Percentiles rank a stretch among this genome's conserved stretches.
phyloP scores from a whole-genome alignment of 176 grass and related monocot species.

The Musa itinerans region DNA sequence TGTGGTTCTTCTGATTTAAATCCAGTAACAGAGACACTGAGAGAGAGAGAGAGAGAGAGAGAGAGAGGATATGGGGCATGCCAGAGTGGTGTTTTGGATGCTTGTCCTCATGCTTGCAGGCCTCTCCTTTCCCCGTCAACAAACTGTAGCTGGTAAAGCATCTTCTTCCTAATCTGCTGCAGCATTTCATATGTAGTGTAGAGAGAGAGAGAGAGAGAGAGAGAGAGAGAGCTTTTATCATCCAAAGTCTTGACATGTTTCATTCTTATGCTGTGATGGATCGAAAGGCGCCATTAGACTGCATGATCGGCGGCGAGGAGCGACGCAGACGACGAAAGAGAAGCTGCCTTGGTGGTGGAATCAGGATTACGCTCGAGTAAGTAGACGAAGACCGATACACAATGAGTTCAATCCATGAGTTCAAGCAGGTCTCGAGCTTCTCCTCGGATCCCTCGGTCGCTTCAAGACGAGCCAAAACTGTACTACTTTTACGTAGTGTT shows the following conservation, averaged over 20 bases:
- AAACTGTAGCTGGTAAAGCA: conserved; percentile 32
- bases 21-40: background rate
- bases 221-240: background rate
- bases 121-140: conserved; percentile 14
- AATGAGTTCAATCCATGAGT: conserved; percentile 29
- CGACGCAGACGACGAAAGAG: conserved; percentile 9
- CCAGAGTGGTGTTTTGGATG: conserved; percentile 7
- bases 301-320: background rate
- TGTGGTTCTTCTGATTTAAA: background rate
- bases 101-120: conserved; percentile 17
- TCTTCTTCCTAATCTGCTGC: background rate
- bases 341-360: conserved; percentile 44
- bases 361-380: conserved; percentile 37
- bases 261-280: background rate
- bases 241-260: background rate
- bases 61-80: conserved; percentile 11
- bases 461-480: background rate
- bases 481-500: too few species aligned
- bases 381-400: conserved; percentile 36
- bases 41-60: background rate
- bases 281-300: conserved; percentile 12
- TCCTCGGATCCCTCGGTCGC: background rate
- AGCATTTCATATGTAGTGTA: background rate
- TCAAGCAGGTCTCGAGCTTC: background rate
- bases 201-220: too few species aligned